Evolutionary conservation across 345 rosid species (phyloP).

Genomic region (Mallotus nudiflorus): DNA sequence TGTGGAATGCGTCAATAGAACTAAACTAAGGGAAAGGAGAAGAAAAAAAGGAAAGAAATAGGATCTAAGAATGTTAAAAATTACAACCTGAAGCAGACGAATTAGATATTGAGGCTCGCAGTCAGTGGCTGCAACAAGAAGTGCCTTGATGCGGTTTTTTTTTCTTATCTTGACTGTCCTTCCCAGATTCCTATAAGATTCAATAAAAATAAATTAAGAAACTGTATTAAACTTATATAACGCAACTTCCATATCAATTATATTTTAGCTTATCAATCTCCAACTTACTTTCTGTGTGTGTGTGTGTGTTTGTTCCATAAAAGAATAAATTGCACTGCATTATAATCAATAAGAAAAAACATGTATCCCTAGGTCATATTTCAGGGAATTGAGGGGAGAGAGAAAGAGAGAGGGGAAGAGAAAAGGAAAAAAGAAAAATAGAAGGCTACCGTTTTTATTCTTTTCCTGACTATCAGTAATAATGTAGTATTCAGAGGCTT

Average conservation of each 20-base stretch:
- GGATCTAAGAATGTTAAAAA: constrained; percentile 15
- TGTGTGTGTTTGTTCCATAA: neutral
- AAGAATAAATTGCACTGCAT: constrained; percentile 1
- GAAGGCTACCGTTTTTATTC: neutral
- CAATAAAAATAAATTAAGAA: constrained; percentile 19
- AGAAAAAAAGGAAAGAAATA: neutral
- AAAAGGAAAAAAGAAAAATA: neutral
- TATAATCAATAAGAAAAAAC: neutral
- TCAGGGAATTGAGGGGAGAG: neutral
- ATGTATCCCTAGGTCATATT: neutral
- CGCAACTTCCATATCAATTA: neutral
- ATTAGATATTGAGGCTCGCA: constrained; percentile 90
- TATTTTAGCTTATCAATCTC: neutral
- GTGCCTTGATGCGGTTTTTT: constrained; percentile 84
- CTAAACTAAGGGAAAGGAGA: constrained; percentile 1
- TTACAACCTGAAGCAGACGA: constrained; percentile 87
- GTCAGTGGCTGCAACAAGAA: constrained; percentile 95
- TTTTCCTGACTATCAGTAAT: neutral
- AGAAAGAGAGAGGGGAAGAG: neutral
- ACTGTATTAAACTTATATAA: neutral
- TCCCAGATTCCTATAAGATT: constrained; percentile 73
- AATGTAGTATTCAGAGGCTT: neutral
- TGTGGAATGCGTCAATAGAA: constrained; percentile 30
- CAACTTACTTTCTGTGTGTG: neutral
- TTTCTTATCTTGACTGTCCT: constrained; percentile 94